Evolutionary conservation across 352 stramenopile species (phyloP), one percentile per base, ranked within the genome.

Genomic region (Phytophthora meadii): DNA sequence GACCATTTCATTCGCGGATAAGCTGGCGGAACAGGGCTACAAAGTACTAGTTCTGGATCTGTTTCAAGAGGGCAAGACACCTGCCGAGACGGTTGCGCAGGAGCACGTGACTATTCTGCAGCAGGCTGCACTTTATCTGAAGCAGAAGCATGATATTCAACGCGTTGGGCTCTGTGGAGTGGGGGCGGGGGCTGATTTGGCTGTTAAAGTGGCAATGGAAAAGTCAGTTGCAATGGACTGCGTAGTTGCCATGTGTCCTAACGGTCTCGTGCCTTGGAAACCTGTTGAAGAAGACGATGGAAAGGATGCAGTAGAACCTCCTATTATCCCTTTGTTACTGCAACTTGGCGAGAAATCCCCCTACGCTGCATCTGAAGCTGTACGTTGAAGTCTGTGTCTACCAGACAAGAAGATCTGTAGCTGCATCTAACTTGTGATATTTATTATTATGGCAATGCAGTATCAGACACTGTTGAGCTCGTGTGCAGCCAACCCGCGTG

Each of bases 1-100:
- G 17, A 77, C 70, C 41, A 68, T 90, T 51, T 85, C 84, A 4
- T 96, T 95, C 62, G 88, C 88, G 4, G 88, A 96, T 64, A 94
- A 94, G 44, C 68, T 96, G 48, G 87, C 87, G 3, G 88, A 96
- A 56, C 88, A 96, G 62, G 86, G 87, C 51, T 96, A 95, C 72
- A 95, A 96, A 59, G 87, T 96, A 52, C 62, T 95, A 42, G 84
- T 92, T 50, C 55, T 92, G 52, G 74, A 87, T 60, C 48, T 86
- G 27, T 81, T 80, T 37, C 53, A 57, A n/a, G 64, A 82, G 42
- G 61, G 50, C 5, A 54, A 74, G 36, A 37, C 51, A 8, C 37
- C 37, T 19, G n/a, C 3, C 37, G 25, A 67, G 58, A 28, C 61
- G 45, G 48, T 34, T 15, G 68, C 58, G 1, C 54, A 67, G 1